These are phyloP conservation scores for Gynostemma pentaphyllum DNA, from an alignment of 306 rosid genomes.

Conservation along the genomic window DNA sequence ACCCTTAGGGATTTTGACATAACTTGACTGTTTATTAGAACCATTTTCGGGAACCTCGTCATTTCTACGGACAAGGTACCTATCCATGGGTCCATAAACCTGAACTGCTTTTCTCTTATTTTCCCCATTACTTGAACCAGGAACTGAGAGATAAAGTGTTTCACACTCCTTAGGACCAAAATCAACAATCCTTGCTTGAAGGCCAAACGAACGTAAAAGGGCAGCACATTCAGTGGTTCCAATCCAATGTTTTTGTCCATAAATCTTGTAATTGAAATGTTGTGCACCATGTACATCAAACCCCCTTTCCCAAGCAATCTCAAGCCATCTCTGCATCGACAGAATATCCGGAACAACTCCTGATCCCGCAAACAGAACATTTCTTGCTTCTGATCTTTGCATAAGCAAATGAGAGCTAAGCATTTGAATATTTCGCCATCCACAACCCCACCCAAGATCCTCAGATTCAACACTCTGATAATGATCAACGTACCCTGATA, in stretches of 20 bases:
- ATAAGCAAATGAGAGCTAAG: constrained; percentile 58
- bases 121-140: constrained; percentile 35
- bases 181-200: constrained; percentile 62
- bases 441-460: constrained; percentile 87
- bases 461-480: constrained; percentile 48
- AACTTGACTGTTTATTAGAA: constrained; percentile 16
- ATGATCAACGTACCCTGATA: constrained; percentile 62
- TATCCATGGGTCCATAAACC: constrained; percentile 36
- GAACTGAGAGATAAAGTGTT: constrained; percentile 38
- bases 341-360: constrained; percentile 69
- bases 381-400: constrained; percentile 41
- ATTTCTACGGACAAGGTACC: constrained; percentile 11
- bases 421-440: constrained; percentile 87
- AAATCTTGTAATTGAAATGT: constrained; percentile 42
- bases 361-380: constrained; percentile 56
- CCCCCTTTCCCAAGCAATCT: constrained; percentile 85
- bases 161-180: constrained; percentile 68
- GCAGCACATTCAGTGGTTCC: constrained; percentile 82
- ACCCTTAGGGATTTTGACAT: constrained; percentile 12
- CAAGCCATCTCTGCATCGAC: constrained; percentile 82
- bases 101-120: constrained; percentile 28
- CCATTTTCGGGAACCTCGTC: constrained; percentile 10
- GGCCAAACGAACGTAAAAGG: constrained; percentile 62
- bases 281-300: constrained; percentile 58
- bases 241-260: constrained; percentile 57